Conservation (phyloP, 306 rosid species). For the Acacia confusa region DNA sequence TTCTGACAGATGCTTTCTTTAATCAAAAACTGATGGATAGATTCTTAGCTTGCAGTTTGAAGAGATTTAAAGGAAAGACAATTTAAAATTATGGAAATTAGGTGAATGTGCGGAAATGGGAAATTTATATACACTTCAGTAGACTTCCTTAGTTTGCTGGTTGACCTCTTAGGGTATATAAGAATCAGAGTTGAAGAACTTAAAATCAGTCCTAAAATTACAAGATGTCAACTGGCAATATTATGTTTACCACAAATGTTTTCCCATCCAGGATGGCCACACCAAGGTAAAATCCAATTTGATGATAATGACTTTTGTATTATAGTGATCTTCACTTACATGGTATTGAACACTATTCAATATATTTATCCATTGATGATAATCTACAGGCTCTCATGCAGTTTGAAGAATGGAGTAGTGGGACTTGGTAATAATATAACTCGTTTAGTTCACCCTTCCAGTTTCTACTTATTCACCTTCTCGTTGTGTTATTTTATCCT, state of each 20-base stretch:
- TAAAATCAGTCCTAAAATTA: slow-evolving; percentile 29
- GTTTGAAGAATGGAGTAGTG: slow-evolving; percentile 39
- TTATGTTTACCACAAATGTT: slow-evolving; percentile 28
- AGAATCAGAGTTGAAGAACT: slow-evolving; percentile 31
- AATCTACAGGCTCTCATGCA: slow-evolving; percentile 40
- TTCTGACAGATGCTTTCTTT: not conserved
- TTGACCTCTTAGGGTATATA: slow-evolving; percentile 23
- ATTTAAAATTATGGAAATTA: slow-evolving; percentile 23
- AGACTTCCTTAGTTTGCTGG: slow-evolving; percentile 9
- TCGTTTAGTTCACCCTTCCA: slow-evolving; percentile 4
- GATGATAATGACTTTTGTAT: not conserved
- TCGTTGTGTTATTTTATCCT: not conserved
- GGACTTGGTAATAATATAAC: slow-evolving; percentile 44
- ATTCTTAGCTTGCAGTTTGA: not conserved
- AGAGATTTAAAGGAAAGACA: slow-evolving; percentile 1
- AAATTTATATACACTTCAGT: not conserved
- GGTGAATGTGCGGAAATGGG: slow-evolving; percentile 48
- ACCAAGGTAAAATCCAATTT: slow-evolving; percentile 45
- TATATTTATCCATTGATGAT: slow-evolving; percentile 9
- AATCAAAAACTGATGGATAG: not conserved
- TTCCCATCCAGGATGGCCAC: slow-evolving; percentile 40
- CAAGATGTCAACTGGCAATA: slow-evolving; percentile 35
- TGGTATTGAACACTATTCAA: slow-evolving; percentile 1
- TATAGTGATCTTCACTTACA: not conserved
- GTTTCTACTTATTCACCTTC: not conserved